phyloP scores from a whole-genome alignment of 176 grass and related monocot genomes.

The Avena insularis region DNA sequence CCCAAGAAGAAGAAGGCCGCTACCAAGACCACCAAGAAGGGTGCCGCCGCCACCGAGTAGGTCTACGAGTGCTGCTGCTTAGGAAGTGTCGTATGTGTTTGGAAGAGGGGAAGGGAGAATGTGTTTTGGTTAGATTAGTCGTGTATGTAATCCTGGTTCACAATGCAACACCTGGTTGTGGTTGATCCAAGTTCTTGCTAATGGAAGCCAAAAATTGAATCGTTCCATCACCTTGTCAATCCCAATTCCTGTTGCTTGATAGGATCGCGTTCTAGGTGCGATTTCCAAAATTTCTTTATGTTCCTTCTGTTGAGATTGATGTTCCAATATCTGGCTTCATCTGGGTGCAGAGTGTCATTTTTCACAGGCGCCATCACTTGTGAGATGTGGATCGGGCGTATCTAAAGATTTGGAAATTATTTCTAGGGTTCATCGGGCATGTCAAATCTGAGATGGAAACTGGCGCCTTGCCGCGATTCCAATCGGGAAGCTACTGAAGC shows the following conservation, averaged over 20 bases:
- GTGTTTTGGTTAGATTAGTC: background rate
- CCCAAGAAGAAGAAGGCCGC: background rate
- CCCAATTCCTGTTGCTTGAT: too few species aligned
- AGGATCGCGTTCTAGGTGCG: too few species aligned
- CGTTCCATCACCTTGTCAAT: too few species aligned
- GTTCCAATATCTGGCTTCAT: too few species aligned
- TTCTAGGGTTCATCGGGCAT: background rate
- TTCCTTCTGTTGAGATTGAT: too few species aligned
- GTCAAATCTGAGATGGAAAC: background rate
- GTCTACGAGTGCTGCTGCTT: too few species aligned
- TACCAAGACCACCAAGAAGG: background rate
- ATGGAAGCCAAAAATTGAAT: background rate
- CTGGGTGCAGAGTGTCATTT: too few species aligned
- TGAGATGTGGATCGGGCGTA: too few species aligned
- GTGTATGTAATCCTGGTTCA: background rate
- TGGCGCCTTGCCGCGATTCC: background rate
- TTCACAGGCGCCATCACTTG: too few species aligned
- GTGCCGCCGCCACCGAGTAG: too few species aligned
- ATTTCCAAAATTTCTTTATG: too few species aligned
- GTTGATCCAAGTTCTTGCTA: background rate
- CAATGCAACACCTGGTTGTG: background rate
- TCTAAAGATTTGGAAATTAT: background rate
- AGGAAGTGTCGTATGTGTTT: too few species aligned
- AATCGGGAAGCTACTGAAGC: conserved; percentile 1
- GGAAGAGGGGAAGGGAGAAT: background rate